Evolutionary conservation across 116 monocot species (phyloP).

Genomic region (Zostera marina): DNA sequence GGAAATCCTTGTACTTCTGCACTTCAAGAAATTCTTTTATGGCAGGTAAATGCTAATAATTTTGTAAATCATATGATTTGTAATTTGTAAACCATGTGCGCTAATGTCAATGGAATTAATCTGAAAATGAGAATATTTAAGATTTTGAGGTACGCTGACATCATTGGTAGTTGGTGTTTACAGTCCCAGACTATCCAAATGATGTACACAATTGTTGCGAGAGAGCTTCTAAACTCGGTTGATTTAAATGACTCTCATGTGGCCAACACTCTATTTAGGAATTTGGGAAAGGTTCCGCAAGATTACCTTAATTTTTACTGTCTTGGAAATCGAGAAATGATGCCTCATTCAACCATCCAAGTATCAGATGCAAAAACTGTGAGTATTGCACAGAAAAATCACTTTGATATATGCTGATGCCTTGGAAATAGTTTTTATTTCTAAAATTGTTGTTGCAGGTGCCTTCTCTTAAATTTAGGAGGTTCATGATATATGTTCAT

Average conservation of each 20-base stretch:
- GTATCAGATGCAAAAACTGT: constrained; percentile 22
- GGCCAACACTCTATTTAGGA: no score
- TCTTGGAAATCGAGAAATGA: constrained; percentile 62
- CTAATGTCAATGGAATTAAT: no score
- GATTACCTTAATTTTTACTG: constrained; percentile 96
- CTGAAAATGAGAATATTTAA: no score
- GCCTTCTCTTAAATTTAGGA: constrained; percentile 31
- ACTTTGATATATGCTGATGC: not conserved
- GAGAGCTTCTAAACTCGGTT: constrained; percentile 35
- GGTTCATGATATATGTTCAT: constrained; percentile 97
- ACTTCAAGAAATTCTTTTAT: constrained; percentile 81
- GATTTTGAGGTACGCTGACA: no score
- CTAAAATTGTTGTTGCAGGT: constrained; percentile 14
- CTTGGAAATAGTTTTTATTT: not conserved
- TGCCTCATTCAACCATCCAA: constrained; percentile 5
- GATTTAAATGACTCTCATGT: constrained; percentile 20
- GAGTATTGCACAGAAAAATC: constrained; percentile 10
- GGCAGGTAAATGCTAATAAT: constrained; percentile 41
- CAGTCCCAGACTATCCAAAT: constrained; percentile 74
- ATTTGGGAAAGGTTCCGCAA: constrained; percentile 14
- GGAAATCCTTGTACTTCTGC: constrained; percentile 25
- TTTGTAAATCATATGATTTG: no score
- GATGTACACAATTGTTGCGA: constrained; percentile 66
- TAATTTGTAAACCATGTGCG: no score
- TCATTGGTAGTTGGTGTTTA: constrained; percentile 3